These are phyloP conservation scores for Arachis hypogaea DNA, from an alignment of 306 rosid genomes.

Conservation along the genomic window DNA sequence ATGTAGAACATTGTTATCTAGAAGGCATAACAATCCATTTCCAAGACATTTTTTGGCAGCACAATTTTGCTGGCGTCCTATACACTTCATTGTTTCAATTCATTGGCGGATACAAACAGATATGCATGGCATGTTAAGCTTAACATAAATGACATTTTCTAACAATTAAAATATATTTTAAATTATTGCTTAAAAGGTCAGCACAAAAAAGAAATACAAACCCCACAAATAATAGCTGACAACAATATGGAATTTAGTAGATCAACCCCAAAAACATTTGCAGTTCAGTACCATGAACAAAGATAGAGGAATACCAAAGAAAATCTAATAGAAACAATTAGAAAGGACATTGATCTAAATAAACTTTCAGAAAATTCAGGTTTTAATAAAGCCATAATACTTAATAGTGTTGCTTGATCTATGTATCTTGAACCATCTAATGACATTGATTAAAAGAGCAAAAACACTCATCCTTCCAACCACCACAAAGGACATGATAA, in stretches of 20 bases:
- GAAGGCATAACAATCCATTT: constrained; percentile 6
- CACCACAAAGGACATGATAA: neutral
- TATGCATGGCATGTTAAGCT: neutral
- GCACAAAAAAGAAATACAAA: neutral
- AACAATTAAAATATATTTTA: constrained; percentile 19
- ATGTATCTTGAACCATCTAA: neutral
- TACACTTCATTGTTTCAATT: constrained; percentile 19
- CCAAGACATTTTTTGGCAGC: constrained; percentile 7
- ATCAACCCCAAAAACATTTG: neutral
- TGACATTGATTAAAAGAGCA: neutral
- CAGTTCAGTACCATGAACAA: constrained; percentile 2
- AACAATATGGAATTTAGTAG: too few relatives aligned
- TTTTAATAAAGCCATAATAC: neutral
- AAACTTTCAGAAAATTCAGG: neutral
- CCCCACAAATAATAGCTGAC: constrained; percentile 5
- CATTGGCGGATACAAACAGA: constrained; percentile 19
- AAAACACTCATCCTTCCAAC: constrained; percentile 2
- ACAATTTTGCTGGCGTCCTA: constrained; percentile 15
- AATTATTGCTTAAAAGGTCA: neutral
- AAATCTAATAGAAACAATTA: neutral
- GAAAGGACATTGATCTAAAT: neutral
- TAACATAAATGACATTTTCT: constrained; percentile 2
- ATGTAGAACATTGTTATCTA: neutral
- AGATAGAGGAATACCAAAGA: neutral
- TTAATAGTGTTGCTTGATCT: neutral